Evolutionary conservation across 2,329 filamentous ascomycete species (phyloP), one percentile per base, ranked within the genome.

Genomic region (Escovopsis weberi): DNA sequence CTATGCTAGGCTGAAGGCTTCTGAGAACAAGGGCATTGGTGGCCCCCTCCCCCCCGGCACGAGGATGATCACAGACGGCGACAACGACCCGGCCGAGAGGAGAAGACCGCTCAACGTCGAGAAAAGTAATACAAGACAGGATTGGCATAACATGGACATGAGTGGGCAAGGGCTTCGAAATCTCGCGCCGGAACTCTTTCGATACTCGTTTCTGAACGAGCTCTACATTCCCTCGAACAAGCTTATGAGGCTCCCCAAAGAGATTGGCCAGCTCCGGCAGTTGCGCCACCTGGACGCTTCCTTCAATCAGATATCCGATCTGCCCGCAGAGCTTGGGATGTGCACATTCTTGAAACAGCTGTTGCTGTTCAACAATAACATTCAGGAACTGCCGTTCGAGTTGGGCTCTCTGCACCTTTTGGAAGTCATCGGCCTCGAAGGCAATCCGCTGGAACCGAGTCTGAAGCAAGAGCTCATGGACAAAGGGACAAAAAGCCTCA

Each of bases 241-340:
- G 59, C 73, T 98, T 45, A 78, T 78, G 26, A 71, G 74, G 38
- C 67, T 98, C n/a, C 87, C 89, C 11, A 67, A 82, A 33, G 72
- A 79, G 19, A 86, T 98, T 57, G 88, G 91, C 34, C 75, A 82
- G 53, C 69, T 98, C 50, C 80, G 88, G 49, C 81, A 83, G 49
- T 67, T 98, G 39, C 82, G 78, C 33, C 75, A 88, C 54, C 74
- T 98, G 39, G 89, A 98, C 61, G 72, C 88, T 3, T 96, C 91
- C 0, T 79, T 82, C 64, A 98, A 98, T 61, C 77, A 89, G 47
- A 71, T 98, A 46, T 74, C 73, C 8, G 78, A 83, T 49, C 68
- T 98, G 4, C 91, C 91, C 1, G 75, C 84, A 19, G 89, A 98
- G 66, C 78, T 98, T 47, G 91, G 91, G 56, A 98, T 96, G 89